A percentile compares a stretch with the other conserved stretches of the same genome.
These are phyloP conservation scores for Gossypium sturtianum DNA, from an alignment of 345 rosid genomes.

Conservation along the genomic window DNA sequence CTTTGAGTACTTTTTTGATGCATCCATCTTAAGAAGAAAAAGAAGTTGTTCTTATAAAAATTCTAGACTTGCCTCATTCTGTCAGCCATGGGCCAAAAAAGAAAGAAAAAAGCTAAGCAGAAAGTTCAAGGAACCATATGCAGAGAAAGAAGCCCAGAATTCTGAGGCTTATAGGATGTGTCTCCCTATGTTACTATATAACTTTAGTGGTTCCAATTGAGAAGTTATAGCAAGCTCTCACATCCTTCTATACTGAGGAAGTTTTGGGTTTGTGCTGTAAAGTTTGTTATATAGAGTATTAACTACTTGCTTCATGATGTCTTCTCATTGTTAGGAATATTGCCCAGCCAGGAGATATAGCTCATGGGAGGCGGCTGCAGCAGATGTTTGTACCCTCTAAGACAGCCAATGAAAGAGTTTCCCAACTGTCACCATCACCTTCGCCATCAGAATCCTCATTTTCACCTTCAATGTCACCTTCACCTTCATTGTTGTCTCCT, in stretches of 20 bases:
- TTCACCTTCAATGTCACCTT: conserved; percentile 21
- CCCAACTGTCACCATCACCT: conserved; percentile 17
- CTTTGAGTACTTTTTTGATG: neutral
- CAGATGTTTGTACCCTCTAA: conserved; percentile 20
- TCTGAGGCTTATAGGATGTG: neutral
- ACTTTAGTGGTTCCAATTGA: neutral
- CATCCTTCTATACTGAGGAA: neutral
- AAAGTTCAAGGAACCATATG: neutral
- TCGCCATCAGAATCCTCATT: conserved; percentile 10
- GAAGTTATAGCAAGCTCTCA: neutral
- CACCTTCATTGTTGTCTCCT: conserved; percentile 19
- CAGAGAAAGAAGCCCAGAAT: neutral
- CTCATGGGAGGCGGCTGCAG: conserved; percentile 37
- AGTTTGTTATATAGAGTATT: neutral
- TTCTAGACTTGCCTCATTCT: too few relatives aligned
- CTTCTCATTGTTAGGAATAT: conserved; percentile 31
- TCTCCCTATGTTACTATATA: neutral
- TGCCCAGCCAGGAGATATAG: conserved; percentile 20
- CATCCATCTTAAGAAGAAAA: too few relatives aligned
- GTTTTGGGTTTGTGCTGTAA: neutral
- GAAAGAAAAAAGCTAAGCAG: too few relatives aligned
- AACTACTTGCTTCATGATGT: conserved; percentile 10
- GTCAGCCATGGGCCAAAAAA: too few relatives aligned
- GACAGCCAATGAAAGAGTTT: conserved; percentile 8
- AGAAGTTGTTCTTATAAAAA: too few relatives aligned